Base-by-base conservation (phyloP, 2,329 filamentous ascomycete genomes). In the Aciculosporium take region DNA sequence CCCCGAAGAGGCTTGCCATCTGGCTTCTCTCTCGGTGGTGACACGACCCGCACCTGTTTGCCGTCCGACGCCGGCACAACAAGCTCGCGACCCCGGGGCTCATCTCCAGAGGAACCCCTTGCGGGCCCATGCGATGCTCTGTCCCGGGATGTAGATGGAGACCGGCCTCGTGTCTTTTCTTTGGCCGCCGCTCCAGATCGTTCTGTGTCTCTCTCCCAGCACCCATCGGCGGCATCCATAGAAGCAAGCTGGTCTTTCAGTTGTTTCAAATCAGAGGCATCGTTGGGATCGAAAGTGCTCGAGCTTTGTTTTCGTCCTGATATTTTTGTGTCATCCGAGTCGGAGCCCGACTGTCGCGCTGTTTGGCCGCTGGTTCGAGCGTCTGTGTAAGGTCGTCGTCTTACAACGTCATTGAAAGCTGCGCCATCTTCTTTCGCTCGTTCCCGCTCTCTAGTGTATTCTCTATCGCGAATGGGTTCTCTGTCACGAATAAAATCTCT, bases 1-100 rank as follows among this genome's bases (percentile, higher is more conserved):
- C 87, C 81, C 59, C 83, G 91, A 45, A 85, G 74, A 15, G 76
- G 73, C 48, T 84, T 82, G 31, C 72, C 71, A 15, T 84, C 80
- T 17, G 68, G 64, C 53, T 76, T 72, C 45, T 76, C 66, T 40
- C 71, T 60, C 42, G 80, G 81, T 1, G 84, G 84, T 5, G 83
- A 81, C 15, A 91, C 82, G 4, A 91, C 65, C n/a, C 76, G 72
- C n/a, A 75, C 65, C 47, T 69, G 66, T 48, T 65, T 71, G 40
- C 67, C 65, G 12, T 68, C 64, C 4, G 51, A 44, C 3, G 50
- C 44, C 3, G 58, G 43, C 10, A 54, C 46, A 1, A 52, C 56
- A 4, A 59, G 37, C 18, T 71, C 67, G 30, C 68, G 67, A 18
- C 67, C 64, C 25, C 67, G 59, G 20, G 53, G 53, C 18, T 66